These are phyloP conservation scores for Fistulina hepatica DNA, from an alignment of 1,284 basidiomycete species.

Conservation along the genomic window DNA sequence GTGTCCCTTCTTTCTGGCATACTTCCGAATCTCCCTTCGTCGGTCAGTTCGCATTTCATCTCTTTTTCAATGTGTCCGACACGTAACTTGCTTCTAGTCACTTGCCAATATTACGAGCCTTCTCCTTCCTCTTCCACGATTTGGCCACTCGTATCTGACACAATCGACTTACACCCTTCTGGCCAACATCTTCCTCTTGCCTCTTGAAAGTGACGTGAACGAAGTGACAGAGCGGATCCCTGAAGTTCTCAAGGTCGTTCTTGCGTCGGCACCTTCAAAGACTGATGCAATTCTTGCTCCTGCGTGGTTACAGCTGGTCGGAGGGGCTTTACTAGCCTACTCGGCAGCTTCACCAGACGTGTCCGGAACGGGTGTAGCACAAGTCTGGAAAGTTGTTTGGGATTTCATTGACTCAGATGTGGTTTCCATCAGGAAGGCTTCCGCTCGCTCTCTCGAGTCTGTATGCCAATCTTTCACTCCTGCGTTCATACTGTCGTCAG, in stretches of 20 bases:
- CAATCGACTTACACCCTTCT: constrained; percentile 75
- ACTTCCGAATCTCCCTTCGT: constrained; percentile 51
- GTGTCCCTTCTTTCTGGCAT: constrained; percentile 64
- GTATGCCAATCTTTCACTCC: constrained; percentile 64
- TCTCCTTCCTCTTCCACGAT: constrained; percentile 68
- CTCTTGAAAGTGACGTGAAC: constrained; percentile 35
- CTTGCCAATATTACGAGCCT: constrained; percentile 57
- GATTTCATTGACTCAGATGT: constrained; percentile 58
- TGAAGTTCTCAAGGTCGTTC: constrained; percentile 60
- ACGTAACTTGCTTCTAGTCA: constrained; percentile 35
- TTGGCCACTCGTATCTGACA: constrained; percentile 79
- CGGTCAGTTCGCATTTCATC: constrained; percentile 22
- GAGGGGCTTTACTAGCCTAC: constrained; percentile 56
- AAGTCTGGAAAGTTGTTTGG: constrained; percentile 74
- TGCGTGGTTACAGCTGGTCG: constrained; percentile 67
- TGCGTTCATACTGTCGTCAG: constrained; percentile 44
- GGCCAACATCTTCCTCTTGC: constrained; percentile 57
- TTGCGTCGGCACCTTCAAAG: constrained; percentile 64
- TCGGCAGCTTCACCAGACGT: constrained; percentile 35
- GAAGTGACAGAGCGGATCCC: constrained; percentile 48
- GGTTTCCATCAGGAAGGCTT: constrained; percentile 44
- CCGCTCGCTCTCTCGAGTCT: constrained; percentile 51
- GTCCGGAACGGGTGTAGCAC: constrained; percentile 43
- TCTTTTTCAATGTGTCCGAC: constrained; percentile 13
- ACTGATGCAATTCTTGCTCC: constrained; percentile 50